Evolutionary conservation across 2,329 filamentous ascomycete species (phyloP), one percentile per base, ranked within the genome.

Genomic region (Cercospora nicotianae): DNA sequence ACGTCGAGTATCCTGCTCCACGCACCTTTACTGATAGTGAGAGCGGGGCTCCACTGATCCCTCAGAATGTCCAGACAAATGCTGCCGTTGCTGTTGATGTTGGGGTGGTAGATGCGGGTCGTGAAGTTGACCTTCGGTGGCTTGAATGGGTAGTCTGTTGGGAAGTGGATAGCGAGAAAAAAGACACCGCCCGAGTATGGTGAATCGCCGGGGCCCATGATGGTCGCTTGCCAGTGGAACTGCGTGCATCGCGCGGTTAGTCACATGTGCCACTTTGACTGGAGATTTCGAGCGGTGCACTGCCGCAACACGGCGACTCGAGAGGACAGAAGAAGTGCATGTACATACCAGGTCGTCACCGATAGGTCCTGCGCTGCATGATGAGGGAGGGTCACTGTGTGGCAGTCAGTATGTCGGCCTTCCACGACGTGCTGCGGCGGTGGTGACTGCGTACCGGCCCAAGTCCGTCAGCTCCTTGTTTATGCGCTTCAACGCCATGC

Each of bases 171-270:
- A 76, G 91, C 90, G 74, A 99, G 89, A 89, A 99, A 99, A 88
- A 99, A 99, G 76, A 99, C 94, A 79, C 95, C 95, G 81, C 94
- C 94, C 61, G 94, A 93, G 87, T 98, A 99, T 81, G 95, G 95
- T 79, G 93, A 97, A 83, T 98, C 95, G 81, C 91, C 87, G 81
- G 95, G 95, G 83, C 95, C 95, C 95, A 99, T 99, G 81, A 99
- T 99, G 63, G 95, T 99, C 78, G 95, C 95, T 90, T 99, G 95
- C 95, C 95, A 99, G 89, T 98, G 95, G 81, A 99, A 99, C 94
- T 99, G 77, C 77, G 42, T 28, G 45, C 70, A 64, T 61, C 67
- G 26, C 39, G 18, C 36, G 64, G 66, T 70, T 57, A 69, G 63
- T 65, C 61, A 61, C 48, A 62, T 59, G 66, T 64, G 60, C 45